A percentile compares a stretch with the other conserved stretches of the same genome.
These are phyloP conservation scores for Arthonia radiata DNA, from an alignment of 495 filamentous ascomycete genomes.

Conservation along the genomic window DNA sequence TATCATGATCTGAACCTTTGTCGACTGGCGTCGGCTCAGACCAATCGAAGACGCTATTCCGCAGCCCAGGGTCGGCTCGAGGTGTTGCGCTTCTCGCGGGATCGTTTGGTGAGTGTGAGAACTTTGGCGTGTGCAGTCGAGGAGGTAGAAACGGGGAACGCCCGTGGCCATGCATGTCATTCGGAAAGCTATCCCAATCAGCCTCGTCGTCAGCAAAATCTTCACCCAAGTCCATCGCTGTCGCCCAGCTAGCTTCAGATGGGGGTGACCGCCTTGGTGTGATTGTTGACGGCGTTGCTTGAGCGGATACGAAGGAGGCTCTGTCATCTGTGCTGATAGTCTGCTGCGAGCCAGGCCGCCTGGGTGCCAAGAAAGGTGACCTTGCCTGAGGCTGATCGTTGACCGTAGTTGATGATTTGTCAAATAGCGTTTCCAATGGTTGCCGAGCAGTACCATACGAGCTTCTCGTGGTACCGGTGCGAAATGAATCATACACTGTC, in stretches of 20 bases:
- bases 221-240: conserved; percentile 19
- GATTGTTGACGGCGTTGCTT: conserved; percentile 9
- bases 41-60: conserved; percentile 63
- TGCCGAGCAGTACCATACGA: conserved; percentile 24
- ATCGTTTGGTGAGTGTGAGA: conserved; percentile 1
- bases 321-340: too few species aligned
- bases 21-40: conserved; percentile 40
- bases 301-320: too few species aligned
- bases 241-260: conserved; percentile 8
- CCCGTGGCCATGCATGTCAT: conserved; percentile 19
- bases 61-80: conserved; percentile 12
- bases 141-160: too few species aligned
- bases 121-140: not conserved
- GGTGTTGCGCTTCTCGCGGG: conserved; percentile 8
- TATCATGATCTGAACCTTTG: conserved; percentile 22
- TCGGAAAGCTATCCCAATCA: conserved; percentile 33
- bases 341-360: too few species aligned
- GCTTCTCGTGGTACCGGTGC: conserved; percentile 48
- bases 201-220: conserved; percentile 28
- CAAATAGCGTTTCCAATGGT: conserved; percentile 67
- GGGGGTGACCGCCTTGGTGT: conserved; percentile 34
- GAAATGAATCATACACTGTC: conserved; percentile 73
- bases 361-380: conserved; percentile 20
- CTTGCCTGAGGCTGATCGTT: conserved; percentile 22
- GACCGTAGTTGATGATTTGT: conserved; percentile 39